These are phyloP conservation scores for Elongisporangium anandrum DNA, from an alignment of 352 stramenopile species.

Conservation along the genomic window DNA sequence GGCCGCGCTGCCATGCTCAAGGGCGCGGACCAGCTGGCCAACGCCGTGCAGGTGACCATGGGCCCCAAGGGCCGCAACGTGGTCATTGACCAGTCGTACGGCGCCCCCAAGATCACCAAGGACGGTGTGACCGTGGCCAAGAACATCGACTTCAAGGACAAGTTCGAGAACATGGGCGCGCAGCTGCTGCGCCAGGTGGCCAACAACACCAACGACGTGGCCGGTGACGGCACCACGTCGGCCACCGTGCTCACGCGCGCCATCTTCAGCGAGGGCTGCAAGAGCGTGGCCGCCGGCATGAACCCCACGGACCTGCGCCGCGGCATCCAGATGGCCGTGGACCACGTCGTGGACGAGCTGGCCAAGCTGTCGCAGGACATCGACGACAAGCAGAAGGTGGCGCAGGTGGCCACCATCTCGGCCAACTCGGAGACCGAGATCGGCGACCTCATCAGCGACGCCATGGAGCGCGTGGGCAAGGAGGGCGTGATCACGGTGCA, in stretches of 20 bases:
- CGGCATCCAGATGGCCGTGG: constrained; percentile 97
- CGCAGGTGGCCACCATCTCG: constrained; percentile 99
- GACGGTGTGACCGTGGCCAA: constrained; percentile 73
- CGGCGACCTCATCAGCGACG: constrained; percentile 96
- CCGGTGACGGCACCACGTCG: constrained; percentile 99
- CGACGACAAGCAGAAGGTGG: constrained; percentile 98
- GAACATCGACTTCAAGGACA: constrained; percentile 75
- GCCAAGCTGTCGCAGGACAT: constrained; percentile 96
- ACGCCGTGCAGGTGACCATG: constrained; percentile 99
- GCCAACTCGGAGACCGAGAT: constrained; percentile 99
- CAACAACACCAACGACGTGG: constrained; percentile 99
- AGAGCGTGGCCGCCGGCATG: constrained; percentile 98
- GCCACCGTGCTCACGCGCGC: constrained; percentile 98
- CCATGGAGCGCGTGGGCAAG: constrained; percentile 99
- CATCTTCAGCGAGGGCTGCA: constrained; percentile 99
- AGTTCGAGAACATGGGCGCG: constrained; percentile 80
- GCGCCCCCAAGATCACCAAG: constrained; percentile 78
- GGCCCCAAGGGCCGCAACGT: constrained; percentile 99
- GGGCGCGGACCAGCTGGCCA: constrained; percentile 97
- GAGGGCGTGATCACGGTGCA: constrained; percentile 98
- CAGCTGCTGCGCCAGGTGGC: constrained; percentile 78
- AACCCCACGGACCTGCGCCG: constrained; percentile 99
- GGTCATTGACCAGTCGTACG: constrained; percentile 97
- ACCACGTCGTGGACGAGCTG: constrained; percentile 95
- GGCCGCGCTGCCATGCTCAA: constrained; percentile 97